phyloP scores from a whole-genome alignment of 768 basidiomycete genomes.

The Sporobolomyces pararoseus region DNA sequence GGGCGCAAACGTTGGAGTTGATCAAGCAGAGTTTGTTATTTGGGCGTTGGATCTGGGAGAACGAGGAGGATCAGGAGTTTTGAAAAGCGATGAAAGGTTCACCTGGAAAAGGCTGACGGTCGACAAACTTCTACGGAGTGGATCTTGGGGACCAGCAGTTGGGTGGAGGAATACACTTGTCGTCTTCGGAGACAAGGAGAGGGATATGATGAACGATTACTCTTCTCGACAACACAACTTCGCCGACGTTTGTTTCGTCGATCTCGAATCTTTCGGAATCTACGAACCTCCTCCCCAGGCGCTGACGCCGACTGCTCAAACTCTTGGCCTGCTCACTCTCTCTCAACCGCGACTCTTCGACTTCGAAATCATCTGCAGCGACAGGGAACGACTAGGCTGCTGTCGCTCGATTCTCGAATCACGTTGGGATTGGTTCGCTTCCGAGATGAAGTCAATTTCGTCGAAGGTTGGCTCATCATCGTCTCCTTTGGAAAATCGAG shows the following conservation, averaged over 20 bases:
- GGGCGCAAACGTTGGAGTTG: conserved; percentile 53
- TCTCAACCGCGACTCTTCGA: conserved; percentile 54
- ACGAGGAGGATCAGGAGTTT: conserved; percentile 22
- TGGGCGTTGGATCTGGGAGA: conserved; percentile 80
- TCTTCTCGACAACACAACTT: conserved; percentile 72
- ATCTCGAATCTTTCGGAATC: conserved; percentile 80
- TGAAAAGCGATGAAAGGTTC: conserved; percentile 55
- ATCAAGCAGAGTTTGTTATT: conserved; percentile 87
- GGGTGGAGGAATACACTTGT: conserved; percentile 83
- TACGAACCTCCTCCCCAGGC: conserved; percentile 70
- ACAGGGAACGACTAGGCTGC: conserved; percentile 74
- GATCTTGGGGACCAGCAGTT: conserved; percentile 91
- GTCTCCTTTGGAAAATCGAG: not conserved
- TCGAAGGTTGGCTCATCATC: conserved; percentile 5
- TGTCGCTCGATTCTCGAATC: conserved; percentile 77
- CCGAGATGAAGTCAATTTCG: conserved; percentile 8
- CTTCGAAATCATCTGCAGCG: conserved; percentile 87
- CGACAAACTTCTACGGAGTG: conserved; percentile 74
- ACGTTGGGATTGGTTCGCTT: conserved; percentile 84
- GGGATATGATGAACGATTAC: conserved; percentile 84
- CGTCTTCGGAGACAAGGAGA: conserved; percentile 77
- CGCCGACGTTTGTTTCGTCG: conserved; percentile 39
- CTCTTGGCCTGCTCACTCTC: conserved; percentile 75
- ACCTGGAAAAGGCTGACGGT: conserved; percentile 82
- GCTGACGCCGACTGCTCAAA: conserved; percentile 70